Conservation (phyloP, 345 rosid genomes). For the Eucalyptus victrix region DNA sequence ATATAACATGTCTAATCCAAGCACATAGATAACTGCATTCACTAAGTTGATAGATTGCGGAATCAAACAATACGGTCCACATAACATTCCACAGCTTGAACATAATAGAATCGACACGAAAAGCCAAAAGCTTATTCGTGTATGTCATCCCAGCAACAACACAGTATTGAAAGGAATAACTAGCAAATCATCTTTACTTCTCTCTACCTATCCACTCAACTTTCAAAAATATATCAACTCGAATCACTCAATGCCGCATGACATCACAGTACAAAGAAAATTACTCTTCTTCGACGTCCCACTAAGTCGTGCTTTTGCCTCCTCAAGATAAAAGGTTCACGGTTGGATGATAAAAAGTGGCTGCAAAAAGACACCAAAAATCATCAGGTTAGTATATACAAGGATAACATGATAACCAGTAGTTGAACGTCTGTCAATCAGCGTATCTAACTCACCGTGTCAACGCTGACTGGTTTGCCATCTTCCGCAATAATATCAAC, state of each 20-base stretch:
- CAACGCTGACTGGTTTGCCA: slow-evolving; percentile 60
- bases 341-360: slow-evolving; percentile 75
- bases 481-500: slow-evolving; percentile 74
- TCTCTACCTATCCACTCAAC: slow-evolving; percentile 1
- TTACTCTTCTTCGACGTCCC: background rate
- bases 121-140: background rate
- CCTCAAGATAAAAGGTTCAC: slow-evolving; percentile 3
- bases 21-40: background rate
- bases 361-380: slow-evolving; percentile 18
- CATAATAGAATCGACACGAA: background rate
- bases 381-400: background rate
- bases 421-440: background rate
- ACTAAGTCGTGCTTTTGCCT: background rate
- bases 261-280: background rate
- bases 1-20: background rate
- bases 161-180: background rate
- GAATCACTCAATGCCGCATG: slow-evolving; percentile 16
- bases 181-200: background rate
- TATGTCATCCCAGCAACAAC: background rate
- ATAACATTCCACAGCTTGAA: background rate
- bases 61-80: background rate
- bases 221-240: background rate
- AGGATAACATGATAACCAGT: background rate
- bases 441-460: slow-evolving; percentile 28
- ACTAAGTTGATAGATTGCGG: background rate